Conservation (phyloP, 495 filamentous ascomycete species). For the Neohortaea acidophila region DNA sequence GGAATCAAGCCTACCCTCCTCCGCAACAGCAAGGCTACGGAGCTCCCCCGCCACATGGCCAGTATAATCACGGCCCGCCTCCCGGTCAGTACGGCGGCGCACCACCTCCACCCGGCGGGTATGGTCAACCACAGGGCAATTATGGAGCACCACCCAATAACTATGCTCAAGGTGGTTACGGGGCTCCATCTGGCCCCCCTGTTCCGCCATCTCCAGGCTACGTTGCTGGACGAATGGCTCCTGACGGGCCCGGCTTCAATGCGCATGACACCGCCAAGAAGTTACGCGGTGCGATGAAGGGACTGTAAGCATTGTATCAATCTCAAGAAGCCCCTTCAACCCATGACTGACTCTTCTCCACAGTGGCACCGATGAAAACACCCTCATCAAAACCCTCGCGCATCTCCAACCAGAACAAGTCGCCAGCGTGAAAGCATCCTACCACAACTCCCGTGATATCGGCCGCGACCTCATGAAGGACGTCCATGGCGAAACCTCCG, state of each 20-base stretch:
- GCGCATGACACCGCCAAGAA: constrained; percentile 59
- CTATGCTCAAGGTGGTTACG: constrained; percentile 1
- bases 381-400: constrained; percentile 50
- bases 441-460: constrained; percentile 41
- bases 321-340: too few species aligned
- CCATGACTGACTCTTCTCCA: too few species aligned
- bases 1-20: constrained; percentile 16
- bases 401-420: constrained; percentile 59
- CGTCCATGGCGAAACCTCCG: constrained; percentile 58
- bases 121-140: constrained; percentile 6
- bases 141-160: constrained; percentile 9
- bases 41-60: constrained; percentile 18
- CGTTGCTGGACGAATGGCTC: constrained; percentile 16
- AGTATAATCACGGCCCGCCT: constrained; percentile 8
- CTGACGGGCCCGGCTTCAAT: too few species aligned
- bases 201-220: constrained; percentile 21
- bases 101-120: constrained; percentile 8
- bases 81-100: constrained; percentile 5
- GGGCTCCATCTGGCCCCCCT: constrained; percentile 9
- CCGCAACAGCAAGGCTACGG: constrained; percentile 25
- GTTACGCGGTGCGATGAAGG: constrained; percentile 74
- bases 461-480: constrained; percentile 55
- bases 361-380: constrained; percentile 70
- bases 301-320: too few species aligned
- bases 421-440: constrained; percentile 50